Evolutionary conservation across 139 green algal species (phyloP), one percentile per base, ranked within the genome.

Genomic region (Ostreobium quekettii): DNA sequence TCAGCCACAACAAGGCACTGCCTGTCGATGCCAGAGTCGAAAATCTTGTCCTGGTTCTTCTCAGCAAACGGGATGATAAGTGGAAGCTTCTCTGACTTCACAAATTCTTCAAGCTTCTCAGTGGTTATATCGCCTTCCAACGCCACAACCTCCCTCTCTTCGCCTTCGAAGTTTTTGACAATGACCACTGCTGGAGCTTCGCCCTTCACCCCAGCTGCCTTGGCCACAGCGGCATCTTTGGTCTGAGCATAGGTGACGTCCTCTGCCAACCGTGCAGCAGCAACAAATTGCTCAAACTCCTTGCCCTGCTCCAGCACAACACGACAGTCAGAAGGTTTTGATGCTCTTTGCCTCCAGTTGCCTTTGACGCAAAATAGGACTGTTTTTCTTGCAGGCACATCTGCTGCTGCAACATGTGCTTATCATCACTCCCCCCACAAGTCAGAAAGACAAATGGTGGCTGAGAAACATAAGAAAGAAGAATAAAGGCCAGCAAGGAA

Each of bases 21-120:
- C 56, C 78, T 73, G 42, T 76, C 48, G 58, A 93, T 85, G 74
- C 89, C 89, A 11, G 73, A 78, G 39, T 78, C 77, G 64, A 95
- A 95, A 74, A 95, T 95, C 70, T 82, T 84, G 26, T 83, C 59
- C 31, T 53, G 66, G 73, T 85, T 93, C 4, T 77, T 71, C 66
- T 87, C 74, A 47, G 60, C 83, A 78, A 93, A 95, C 63, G 80
- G 69, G 22, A 91, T 76, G 66, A 79, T 86, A 22, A 82, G 72
- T 28, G 86, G 86, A 46, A 95, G 39, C 78, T 87, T 90, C 77
- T 95, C 80, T 15, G 61, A 67, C 31, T 62, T 79, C 4, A 93
- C 56, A 32, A 90, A 88, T 4, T 74, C 63, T 2, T 63, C 72
- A 22, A 87, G 42, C 1, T 35, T 46, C 46, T 78, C 78, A 29